Conservation (phyloP, 192 early-diverging fungal species). For the Chytriomyces confervae region DNA sequence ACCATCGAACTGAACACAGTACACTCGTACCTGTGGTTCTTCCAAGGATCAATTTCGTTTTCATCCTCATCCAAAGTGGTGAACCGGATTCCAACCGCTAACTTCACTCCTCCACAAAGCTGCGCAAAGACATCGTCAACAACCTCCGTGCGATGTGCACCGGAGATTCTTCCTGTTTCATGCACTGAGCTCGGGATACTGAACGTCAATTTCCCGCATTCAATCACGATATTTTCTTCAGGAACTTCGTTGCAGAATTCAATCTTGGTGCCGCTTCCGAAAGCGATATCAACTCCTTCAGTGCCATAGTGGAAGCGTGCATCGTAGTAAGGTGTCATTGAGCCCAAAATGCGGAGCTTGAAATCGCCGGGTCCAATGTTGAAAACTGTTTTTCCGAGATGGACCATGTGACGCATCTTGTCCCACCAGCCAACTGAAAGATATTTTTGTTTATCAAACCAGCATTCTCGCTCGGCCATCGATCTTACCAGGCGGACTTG, state of each 20-base stretch:
- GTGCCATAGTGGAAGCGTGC: conserved; percentile 49
- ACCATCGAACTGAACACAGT: background rate
- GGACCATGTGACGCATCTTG: conserved; percentile 58
- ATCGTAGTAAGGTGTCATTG: conserved; percentile 53
- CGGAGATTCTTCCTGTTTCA: conserved; percentile 24
- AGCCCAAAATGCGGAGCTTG: conserved; percentile 51
- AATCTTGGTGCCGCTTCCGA: conserved; percentile 50
- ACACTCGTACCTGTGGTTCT: conserved; percentile 33
- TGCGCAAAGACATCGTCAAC: conserved; percentile 37
- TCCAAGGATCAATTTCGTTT: conserved; percentile 21
- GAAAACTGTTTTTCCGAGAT: conserved; percentile 48
- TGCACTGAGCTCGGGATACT: conserved; percentile 36
- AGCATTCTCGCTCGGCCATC: background rate
- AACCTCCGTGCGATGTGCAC: conserved; percentile 15
- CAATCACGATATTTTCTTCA: conserved; percentile 49
- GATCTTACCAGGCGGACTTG: conserved; percentile 44
- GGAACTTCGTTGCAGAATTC: conserved; percentile 31
- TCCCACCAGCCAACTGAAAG: conserved; percentile 62
- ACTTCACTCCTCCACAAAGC: conserved; percentile 51
- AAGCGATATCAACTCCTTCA: conserved; percentile 50
- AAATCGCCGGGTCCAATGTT: conserved; percentile 52
- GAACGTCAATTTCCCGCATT: conserved; percentile 49
- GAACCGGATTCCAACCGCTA: conserved; percentile 49
- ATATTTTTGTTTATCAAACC: background rate
- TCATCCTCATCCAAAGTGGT: conserved; percentile 20